Percentiles rank a stretch among this genome's conserved stretches.
Evolutionary conservation across 2,329 filamentous ascomycete species (phyloP).

Genomic region (Cephalotrichum gorgonifer): DNA sequence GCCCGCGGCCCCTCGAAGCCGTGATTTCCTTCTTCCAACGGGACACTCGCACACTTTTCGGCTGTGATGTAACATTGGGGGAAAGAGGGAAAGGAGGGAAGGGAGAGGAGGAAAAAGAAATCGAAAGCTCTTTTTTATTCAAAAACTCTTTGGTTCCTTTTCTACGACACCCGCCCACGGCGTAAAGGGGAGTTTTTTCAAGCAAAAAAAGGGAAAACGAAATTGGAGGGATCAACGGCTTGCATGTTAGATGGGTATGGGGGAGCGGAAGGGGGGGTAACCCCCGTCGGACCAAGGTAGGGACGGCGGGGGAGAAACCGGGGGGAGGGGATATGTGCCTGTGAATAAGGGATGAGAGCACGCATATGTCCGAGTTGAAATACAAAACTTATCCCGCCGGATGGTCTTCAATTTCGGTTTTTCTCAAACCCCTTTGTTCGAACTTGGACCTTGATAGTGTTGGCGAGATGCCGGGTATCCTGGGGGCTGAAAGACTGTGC

Average conservation of each 20-base stretch:
- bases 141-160: slow-evolving; percentile 1
- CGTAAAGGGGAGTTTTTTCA: slow-evolving; percentile 15
- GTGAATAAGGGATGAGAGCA: background rate
- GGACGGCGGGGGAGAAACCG: background rate
- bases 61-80: background rate
- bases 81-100: background rate
- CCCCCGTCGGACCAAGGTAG: too few relatives aligned
- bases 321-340: background rate
- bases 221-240: background rate
- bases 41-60: too few relatives aligned
- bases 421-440: background rate
- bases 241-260: too few relatives aligned
- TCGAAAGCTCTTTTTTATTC: background rate
- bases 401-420: background rate
- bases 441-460: background rate
- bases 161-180: background rate
- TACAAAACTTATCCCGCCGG: background rate
- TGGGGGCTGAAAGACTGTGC: too few relatives aligned
- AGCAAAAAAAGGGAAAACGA: background rate
- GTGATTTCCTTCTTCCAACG: background rate
- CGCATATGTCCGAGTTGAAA: background rate
- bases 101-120: background rate
- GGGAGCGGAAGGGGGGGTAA: too few relatives aligned
- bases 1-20: slow-evolving; percentile 49
- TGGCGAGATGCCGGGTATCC: background rate